These are phyloP conservation scores for Ensete glaucum DNA, from an alignment of 176 grass and related monocot genomes.

Conservation along the genomic window DNA sequence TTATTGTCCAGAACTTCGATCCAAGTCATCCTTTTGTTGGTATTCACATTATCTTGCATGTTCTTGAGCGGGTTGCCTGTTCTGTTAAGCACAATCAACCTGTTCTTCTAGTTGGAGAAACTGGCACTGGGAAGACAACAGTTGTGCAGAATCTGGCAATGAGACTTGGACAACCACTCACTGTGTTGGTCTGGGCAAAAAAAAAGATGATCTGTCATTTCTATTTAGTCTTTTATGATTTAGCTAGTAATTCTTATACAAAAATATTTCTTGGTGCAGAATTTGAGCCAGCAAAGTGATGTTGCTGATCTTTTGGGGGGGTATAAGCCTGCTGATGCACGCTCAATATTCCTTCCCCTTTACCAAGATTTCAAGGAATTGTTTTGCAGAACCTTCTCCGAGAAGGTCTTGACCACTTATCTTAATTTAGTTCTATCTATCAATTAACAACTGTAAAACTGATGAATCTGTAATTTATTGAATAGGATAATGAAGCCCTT, in stretches of 20 bases:
- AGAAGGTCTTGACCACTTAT: conserved; percentile 43
- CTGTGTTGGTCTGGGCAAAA: conserved; percentile 59
- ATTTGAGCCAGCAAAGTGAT: conserved; percentile 96
- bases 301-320: conserved; percentile 92
- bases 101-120: conserved; percentile 97
- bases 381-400: conserved; percentile 52
- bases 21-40: conserved; percentile 69
- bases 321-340: conserved; percentile 79
- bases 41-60: conserved; percentile 52
- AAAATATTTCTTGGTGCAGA: conserved; percentile 37
- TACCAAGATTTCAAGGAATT: conserved; percentile 76
- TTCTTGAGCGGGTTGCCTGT: conserved; percentile 76
- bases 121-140: conserved; percentile 96
- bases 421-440: conserved; percentile 15
- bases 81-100: conserved; percentile 85
- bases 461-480: conserved; percentile 2
- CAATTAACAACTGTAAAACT: conserved; percentile 3
- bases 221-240: not conserved
- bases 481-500: conserved; percentile 52
- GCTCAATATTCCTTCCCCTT: conserved; percentile 74
- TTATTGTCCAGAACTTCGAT: conserved; percentile 37
- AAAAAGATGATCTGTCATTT: not conserved
- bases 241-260: conserved; percentile 12
- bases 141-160: conserved; percentile 74
- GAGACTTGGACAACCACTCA: conserved; percentile 64